Evolutionary conservation across 2,329 filamentous ascomycete species (phyloP), one percentile per base, ranked within the genome.

Genomic region (Phaeomoniella chlamydospora): DNA sequence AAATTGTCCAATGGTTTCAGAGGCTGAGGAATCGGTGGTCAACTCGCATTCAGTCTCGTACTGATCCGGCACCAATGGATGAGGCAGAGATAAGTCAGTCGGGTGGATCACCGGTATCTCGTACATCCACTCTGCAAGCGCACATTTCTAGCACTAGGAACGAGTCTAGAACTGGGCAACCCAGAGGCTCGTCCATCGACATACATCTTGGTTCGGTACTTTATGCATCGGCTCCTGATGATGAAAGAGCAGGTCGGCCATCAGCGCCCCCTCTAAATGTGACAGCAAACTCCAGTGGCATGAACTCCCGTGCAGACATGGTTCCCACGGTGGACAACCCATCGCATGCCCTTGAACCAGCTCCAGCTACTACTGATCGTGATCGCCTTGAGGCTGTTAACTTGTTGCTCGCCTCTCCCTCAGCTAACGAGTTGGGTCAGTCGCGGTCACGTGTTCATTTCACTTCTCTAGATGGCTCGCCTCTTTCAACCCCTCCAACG

Each of bases 401-500:
- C 14, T 5, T 5, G 13, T 5, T n/a, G 10, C 10, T 5, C 10
- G 17, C 5, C 13, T 5, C 30, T 6, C 5, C 30, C 14, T 13
- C 13, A 34, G 17, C 32, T n/a, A 9, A 15, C 9, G 17, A 18
- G 9, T 4, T 12, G 6, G 32, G 14, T 9, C 14, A 17, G 6
- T 31, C 34, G 5, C 15, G 18, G 15, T 14, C 34, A 4, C 10
- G 19, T 18, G 19, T 13, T 5, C 34, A 13, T n/a, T 36, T 36
- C 34, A 18, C 34, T 10, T 18, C 34, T 10, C 16, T 26, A 29
- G n/a, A 18, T 11, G 10, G 11, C 10, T 61, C 57, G 29, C 54
- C 58, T 5, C 52, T 51, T 30, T 54, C 56, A n/a, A 60, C 57
- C 6, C 56, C 57, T 12, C 56, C 54, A 17, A 51, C 51, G 4